phyloP scores from a whole-genome alignment of 148 eudicot species.

The Arbutus unedo region DNA sequence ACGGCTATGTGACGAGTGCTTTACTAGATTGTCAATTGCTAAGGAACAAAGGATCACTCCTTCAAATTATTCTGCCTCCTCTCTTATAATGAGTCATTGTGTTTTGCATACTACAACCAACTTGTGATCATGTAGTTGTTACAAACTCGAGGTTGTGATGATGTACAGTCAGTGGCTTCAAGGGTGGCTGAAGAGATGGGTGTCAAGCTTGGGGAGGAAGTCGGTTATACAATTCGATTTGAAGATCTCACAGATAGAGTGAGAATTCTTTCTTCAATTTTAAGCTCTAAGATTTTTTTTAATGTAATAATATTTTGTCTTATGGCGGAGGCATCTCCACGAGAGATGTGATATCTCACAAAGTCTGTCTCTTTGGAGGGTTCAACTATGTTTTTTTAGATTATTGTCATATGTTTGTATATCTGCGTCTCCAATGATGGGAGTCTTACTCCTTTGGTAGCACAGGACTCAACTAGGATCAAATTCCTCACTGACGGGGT shows the following conservation, averaged over 20 bases:
- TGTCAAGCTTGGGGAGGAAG: conserved; percentile 96
- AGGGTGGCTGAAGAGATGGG: conserved; percentile 98
- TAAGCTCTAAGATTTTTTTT: not conserved
- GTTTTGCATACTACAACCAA: not conserved
- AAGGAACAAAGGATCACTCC: not conserved
- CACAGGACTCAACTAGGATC: conserved; percentile 78
- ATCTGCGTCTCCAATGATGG: conserved; percentile 17
- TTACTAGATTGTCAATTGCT: not conserved
- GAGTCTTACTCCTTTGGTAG: conserved; percentile 40
- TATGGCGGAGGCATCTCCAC: not conserved
- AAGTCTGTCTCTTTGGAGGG: not conserved
- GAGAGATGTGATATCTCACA: not conserved
- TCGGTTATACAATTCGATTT: conserved; percentile 95
- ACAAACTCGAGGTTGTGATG: conserved; percentile 18
- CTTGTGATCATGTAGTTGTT: not conserved
- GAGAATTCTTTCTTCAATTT: conserved; percentile 24
- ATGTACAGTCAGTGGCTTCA: conserved; percentile 74
- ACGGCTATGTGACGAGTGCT: not conserved
- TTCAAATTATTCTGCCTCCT: not conserved
- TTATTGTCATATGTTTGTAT: not conserved
- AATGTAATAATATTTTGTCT: not conserved
- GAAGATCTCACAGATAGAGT: conserved; percentile 79
- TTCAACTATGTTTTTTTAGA: not conserved
- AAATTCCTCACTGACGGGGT: conserved; percentile 98
- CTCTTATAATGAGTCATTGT: not conserved